Evolutionary conservation across 2,329 filamentous ascomycete species (phyloP), one percentile per base, ranked within the genome.

Genomic region (Botrytis aclada): DNA sequence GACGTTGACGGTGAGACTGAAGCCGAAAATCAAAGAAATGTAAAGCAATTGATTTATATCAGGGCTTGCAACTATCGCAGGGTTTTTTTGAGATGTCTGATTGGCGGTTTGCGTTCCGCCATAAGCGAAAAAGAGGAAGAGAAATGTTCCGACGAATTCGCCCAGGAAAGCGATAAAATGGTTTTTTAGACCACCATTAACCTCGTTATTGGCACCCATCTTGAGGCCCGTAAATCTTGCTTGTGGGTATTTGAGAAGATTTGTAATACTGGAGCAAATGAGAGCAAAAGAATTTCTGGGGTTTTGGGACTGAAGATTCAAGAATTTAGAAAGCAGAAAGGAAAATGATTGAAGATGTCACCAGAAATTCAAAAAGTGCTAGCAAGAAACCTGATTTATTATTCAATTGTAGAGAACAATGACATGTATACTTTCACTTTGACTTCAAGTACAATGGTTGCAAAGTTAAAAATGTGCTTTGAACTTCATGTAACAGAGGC

Each of bases 1-100:
- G 8, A 85, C 85, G 75, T 87, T 88, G 74, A 86, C 85, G 32
- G 84, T 83, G 64, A 88, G 80, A 3, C 73, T 78, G 74, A 78
- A 82, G 22, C 80, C 81, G 60, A 81, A 82, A 12, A 77, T 76
- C 5, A 80, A 47, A 14, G 76, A 72, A 60, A 77, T 77, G 74
- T 82, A 84, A 16, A 83, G 79, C 58, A 34, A 29, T n/a, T 58
- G 43, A 32, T 65, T 62, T n/a, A 34, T 16, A 45, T 22, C 39
- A 34, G 54, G 41, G 62, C 37, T 70, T 60, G 51, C 56, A 32
- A 37, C 22, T 37, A 87, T n/a, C 5, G 39, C 29, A 12, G 56
- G 4, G 14, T 20, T 54, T 14, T 3, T 7, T 41, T 41, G 65
- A 39, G 47, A 69, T 41, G 45, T 18, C 14, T 69, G 32, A 69